Percentiles rank a stretch among this genome's conserved stretches.
phyloP scores from a whole-genome alignment of 2,329 filamentous ascomycete genomes.

The Mycogone perniciosa region DNA sequence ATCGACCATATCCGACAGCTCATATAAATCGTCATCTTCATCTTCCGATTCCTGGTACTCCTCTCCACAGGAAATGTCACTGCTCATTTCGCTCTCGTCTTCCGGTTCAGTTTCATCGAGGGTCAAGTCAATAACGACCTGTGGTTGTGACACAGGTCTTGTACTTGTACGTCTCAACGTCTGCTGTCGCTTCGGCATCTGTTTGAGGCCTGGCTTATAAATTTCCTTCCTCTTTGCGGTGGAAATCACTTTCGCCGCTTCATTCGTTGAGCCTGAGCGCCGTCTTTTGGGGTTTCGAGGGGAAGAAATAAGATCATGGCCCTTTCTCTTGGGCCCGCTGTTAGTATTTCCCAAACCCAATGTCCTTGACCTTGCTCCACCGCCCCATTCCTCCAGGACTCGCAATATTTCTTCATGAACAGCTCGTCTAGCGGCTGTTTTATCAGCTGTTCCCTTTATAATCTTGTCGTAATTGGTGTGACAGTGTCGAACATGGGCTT shows the following conservation, averaged over 20 bases:
- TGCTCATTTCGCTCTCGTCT: background rate
- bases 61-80: conserved; percentile 1
- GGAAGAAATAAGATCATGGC: too few relatives aligned
- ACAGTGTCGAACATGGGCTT: conserved; percentile 42
- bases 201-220: background rate
- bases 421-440: conserved; percentile 9
- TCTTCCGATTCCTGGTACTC: conserved; percentile 1
- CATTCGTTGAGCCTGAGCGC: too few relatives aligned
- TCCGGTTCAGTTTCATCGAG: conserved; percentile 2
- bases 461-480: conserved; percentile 42
- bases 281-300: too few relatives aligned
- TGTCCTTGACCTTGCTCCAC: background rate
- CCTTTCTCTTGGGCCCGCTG: background rate
- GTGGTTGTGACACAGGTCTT: background rate
- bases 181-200: background rate
- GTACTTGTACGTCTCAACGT: background rate
- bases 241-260: too few relatives aligned
- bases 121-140: conserved; percentile 8
- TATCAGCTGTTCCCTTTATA: background rate
- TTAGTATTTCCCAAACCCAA: background rate
- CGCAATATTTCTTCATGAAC: conserved; percentile 5
- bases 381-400: conserved; percentile 12
- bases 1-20: conserved; percentile 7
- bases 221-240: too few relatives aligned
- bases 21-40: conserved; percentile 6